phyloP scores from a whole-genome alignment of 176 grass and related monocot genomes.

The Pharus latifolius region DNA sequence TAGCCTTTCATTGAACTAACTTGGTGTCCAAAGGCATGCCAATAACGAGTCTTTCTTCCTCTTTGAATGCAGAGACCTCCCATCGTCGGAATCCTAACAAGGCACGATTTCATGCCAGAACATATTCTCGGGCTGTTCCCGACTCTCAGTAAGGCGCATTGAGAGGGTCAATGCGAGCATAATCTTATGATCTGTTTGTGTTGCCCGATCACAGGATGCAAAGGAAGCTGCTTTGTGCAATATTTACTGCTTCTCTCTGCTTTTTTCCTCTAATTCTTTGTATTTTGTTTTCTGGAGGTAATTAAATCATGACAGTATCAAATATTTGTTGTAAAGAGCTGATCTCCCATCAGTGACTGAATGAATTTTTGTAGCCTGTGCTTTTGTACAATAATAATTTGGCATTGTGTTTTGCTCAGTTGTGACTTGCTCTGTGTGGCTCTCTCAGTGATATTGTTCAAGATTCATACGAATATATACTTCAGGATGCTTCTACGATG shows the following conservation, averaged over 20 bases:
- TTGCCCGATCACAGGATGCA: background rate
- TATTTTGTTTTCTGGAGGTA: background rate
- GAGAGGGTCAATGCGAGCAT: background rate
- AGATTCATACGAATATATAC: slow-evolving; percentile 19
- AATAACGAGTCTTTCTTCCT: background rate
- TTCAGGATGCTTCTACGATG: background rate
- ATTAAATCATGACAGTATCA: background rate
- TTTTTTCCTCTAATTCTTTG: background rate
- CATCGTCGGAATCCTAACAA: slow-evolving; percentile 81
- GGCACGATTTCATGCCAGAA: slow-evolving; percentile 91
- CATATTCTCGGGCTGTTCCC: slow-evolving; percentile 79
- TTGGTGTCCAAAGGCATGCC: background rate
- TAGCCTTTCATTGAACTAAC: too few relatives aligned
- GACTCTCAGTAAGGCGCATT: slow-evolving; percentile 43
- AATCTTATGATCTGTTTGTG: background rate
- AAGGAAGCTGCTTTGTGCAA: background rate
- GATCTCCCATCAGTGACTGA: background rate
- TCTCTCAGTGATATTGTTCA: slow-evolving; percentile 5
- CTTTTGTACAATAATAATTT: background rate
- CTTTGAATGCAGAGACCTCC: slow-evolving; percentile 74
- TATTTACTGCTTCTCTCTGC: background rate
- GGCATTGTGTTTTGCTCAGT: background rate
- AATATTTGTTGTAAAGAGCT: slow-evolving; percentile 1
- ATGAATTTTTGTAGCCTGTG: background rate
- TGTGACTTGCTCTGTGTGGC: background rate